A percentile compares a stretch with the other conserved stretches of the same genome.
phyloP scores from a whole-genome alignment of 164 flowering plant genomes.

The Malania oleifera region DNA sequence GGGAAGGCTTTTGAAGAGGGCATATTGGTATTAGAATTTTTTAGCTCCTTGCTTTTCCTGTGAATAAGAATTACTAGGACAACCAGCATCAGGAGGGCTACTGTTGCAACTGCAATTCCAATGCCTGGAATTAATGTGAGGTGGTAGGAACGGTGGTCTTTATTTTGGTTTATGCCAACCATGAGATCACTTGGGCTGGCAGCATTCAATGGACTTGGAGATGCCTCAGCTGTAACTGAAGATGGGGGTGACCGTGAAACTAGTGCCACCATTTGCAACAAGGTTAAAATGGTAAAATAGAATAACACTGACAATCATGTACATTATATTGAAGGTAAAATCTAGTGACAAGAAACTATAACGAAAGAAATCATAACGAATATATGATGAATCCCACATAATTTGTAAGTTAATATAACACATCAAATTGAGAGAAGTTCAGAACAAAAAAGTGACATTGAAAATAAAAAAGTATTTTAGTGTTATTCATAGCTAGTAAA shows the following conservation, averaged over 20 bases:
- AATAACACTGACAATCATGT: not conserved
- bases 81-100: slow-evolving; percentile 53
- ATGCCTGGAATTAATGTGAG: slow-evolving; percentile 56
- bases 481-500: too few species aligned
- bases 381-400: not conserved
- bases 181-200: slow-evolving; percentile 50
- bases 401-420: not conserved
- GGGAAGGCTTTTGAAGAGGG: slow-evolving; percentile 42
- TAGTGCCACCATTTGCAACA: slow-evolving; percentile 13
- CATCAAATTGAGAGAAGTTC: not conserved
- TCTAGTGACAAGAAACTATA: not conserved
- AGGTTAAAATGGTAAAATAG: not conserved
- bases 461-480: too few species aligned
- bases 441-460: too few species aligned
- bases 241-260: slow-evolving; percentile 42
- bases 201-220: slow-evolving; percentile 56
- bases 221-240: slow-evolving; percentile 37
- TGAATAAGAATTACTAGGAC: slow-evolving; percentile 69
- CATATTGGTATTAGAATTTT: slow-evolving; percentile 31
- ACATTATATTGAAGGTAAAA: not conserved
- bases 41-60: slow-evolving; percentile 62
- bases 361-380: not conserved
- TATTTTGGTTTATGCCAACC: slow-evolving; percentile 22
- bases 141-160: slow-evolving; percentile 45
- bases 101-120: slow-evolving; percentile 64